phyloP scores from a whole-genome alignment of 2,329 filamentous ascomycete genomes.

The Xylaria sp. region DNA sequence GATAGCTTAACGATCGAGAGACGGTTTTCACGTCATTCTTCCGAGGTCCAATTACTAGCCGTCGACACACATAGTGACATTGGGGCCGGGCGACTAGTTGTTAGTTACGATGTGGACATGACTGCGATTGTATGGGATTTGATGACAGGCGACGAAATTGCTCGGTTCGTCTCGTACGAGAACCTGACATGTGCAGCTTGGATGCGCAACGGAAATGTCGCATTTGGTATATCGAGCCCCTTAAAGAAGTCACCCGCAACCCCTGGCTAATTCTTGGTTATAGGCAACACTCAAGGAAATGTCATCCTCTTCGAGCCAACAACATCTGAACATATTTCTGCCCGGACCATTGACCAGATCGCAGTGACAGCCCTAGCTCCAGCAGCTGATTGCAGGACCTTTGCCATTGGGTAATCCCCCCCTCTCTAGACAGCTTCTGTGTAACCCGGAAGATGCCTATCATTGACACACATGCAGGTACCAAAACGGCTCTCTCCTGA shows the following conservation, averaged over 20 bases:
- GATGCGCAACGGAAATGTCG: constrained; percentile 97
- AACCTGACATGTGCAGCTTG: constrained; percentile 82
- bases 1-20: constrained; percentile 89
- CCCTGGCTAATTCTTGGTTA: constrained; percentile 23
- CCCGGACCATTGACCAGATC: constrained; percentile 87
- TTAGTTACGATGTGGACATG: constrained; percentile 89
- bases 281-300: constrained; percentile 90
- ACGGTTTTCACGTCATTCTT: constrained; percentile 79
- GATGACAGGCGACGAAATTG: constrained; percentile 85
- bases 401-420: constrained; percentile 80
- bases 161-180: constrained; percentile 91
- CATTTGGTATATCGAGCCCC: constrained; percentile 73
- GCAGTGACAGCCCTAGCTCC: constrained; percentile 93
- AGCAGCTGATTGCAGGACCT: constrained; percentile 85
- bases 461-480: constrained; percentile 60
- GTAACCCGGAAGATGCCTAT: constrained; percentile 20
- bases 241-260: constrained; percentile 17
- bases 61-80: constrained; percentile 91
- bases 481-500: constrained; percentile 89
- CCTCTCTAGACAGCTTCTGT: constrained; percentile 5
- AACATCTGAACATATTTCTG: constrained; percentile 89
- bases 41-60: constrained; percentile 80
- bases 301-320: constrained; percentile 93
- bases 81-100: constrained; percentile 81
- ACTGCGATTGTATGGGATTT: constrained; percentile 97